A percentile compares a stretch with the other conserved stretches of the same genome.
phyloP scores from a whole-genome alignment of 495 filamentous ascomycete genomes.

The Penicillium desertorum region DNA sequence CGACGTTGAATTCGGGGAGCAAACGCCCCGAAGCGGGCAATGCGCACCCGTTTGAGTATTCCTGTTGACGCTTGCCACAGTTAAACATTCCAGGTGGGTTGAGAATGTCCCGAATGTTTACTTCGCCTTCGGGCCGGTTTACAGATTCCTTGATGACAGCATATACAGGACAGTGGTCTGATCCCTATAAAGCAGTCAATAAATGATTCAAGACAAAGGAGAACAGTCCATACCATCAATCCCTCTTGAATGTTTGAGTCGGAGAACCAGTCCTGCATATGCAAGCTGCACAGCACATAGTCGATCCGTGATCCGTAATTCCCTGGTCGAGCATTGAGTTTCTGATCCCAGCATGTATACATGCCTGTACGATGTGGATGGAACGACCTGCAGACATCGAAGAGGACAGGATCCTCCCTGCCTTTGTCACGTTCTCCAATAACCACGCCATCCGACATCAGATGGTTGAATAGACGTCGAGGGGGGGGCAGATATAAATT shows the following conservation, averaged over 20 bases:
- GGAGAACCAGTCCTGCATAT: conserved; percentile 80
- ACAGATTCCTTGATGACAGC: conserved; percentile 69
- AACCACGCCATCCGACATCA: conserved; percentile 71
- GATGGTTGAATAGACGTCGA: conserved; percentile 81
- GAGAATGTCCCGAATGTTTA: conserved; percentile 70
- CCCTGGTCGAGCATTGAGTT: conserved; percentile 81
- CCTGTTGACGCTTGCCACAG: conserved; percentile 63
- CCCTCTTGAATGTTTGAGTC: conserved; percentile 96
- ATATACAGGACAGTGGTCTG: conserved; percentile 95
- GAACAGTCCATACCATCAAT: conserved; percentile 58
- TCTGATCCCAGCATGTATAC: conserved; percentile 95
- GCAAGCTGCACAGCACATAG: conserved; percentile 80
- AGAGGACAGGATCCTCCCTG: conserved; percentile 71
- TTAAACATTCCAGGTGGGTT: conserved; percentile 76
- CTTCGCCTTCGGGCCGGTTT: conserved; percentile 43
- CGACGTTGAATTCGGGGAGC: conserved; percentile 73
- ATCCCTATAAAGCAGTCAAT: conserved; percentile 56
- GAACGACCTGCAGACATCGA: conserved; percentile 83
- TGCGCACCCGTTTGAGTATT: conserved; percentile 64
- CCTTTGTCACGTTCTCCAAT: conserved; percentile 67
- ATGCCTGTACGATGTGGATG: conserved; percentile 79
- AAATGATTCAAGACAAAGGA: not conserved
- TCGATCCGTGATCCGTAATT: conserved; percentile 93
- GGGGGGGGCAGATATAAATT: conserved; percentile 71
- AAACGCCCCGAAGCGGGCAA: conserved; percentile 77